Evolutionary conservation across 228 moss, liverwort and hornwort species (phyloP), one percentile per base, ranked within the genome.

Genomic region (Sphagnum fallax): DNA sequence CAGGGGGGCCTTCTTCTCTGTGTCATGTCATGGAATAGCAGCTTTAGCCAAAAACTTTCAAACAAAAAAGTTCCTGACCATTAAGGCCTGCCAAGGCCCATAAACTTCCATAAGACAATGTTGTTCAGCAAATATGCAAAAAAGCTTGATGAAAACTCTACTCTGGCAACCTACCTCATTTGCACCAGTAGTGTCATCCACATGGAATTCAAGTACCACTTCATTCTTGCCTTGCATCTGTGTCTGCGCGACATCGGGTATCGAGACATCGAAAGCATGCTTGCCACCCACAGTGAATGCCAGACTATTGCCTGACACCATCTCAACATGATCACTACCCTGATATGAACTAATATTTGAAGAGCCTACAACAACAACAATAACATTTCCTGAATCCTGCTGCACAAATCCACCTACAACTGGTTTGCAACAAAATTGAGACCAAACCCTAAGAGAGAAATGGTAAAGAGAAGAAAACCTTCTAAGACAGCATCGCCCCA

Each of bases 211-310:
- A 73, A 98, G 70, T 67, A 98, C 94, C 5, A 98, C 98, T 63
- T 98, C 98, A 71, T 92, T 94, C 70, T 94, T 98, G 16, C 94
- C 94, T 78, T 90, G 92, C 92, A 98, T 98, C 79, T 98, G 98
- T 5, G 98, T 94, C 75, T 98, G 98, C 18, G 93, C 91, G 6
- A 98, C 93, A 74, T 98, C 98, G 50, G 90, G 59, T 65, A 94
- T 98, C 4, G 94, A 92, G 10, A 98, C 98, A 52, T 98, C 98
- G 14, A 98, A 98, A 5, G 84, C 92, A 73, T 90, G 98, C 83
- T 92, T 98, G 10, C 87, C 94, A 32, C 93, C 98, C 1, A 98
- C 98, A 6, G 86, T 81, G 70, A 94, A 98, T 18, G 89, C 77
- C 1, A 98, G 71, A 12, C 89, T 87, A 63, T 87, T 94, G 6